Evolutionary conservation across 225 moss, liverwort and hornwort genomes (phyloP), one percentile per base, ranked within the genome.

Genomic region (Bryum argenteum): DNA sequence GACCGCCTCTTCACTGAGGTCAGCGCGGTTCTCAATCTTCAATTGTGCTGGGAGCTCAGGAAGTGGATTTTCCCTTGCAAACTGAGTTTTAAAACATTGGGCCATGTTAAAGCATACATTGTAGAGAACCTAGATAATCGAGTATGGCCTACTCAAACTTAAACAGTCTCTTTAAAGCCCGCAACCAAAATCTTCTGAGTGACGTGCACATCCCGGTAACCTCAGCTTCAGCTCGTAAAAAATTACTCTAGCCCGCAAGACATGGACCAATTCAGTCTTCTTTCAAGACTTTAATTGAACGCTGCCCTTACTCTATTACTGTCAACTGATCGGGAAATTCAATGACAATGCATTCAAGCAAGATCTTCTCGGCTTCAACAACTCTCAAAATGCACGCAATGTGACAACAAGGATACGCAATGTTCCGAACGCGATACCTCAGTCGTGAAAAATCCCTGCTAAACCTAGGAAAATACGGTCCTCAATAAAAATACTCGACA

Each of bases 51-150:
- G 97, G 8, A 94, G 68, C 39, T 86, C 71, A 42, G 85, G 80
- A 71, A 82, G 76, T 71, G 89, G 81, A 81, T 91, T 94, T 55
- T 81, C 83, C 71, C 68, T 92, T 16, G 91, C 92, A 75, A 92
- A 84, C 97, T 98, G 83, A 11, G 67, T 38, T 55, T 54, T 54
- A 44, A 69, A 20, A 15, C 6, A 74, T 43, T 18, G 26, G 17
- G 55, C 42, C 44, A 14, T 47, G 20, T 77, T 47, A 75, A 5
- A 13, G 20, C 16, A 67, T 12, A 21, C 19, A 33, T 12, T 47
- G 11, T 47, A 1, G 47, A 6, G 14, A 47, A 16, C 12, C 45
- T 47, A 47, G 45, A 15, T 13, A 15, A 47, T 15, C 33, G 44
- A 48, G 8, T 9, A 72, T 42, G 56, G 18, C 57, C 41, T 33